Evolutionary conservation across 208 protist species (phyloP).

Genomic region (Tritrichomonas foetus): DNA sequence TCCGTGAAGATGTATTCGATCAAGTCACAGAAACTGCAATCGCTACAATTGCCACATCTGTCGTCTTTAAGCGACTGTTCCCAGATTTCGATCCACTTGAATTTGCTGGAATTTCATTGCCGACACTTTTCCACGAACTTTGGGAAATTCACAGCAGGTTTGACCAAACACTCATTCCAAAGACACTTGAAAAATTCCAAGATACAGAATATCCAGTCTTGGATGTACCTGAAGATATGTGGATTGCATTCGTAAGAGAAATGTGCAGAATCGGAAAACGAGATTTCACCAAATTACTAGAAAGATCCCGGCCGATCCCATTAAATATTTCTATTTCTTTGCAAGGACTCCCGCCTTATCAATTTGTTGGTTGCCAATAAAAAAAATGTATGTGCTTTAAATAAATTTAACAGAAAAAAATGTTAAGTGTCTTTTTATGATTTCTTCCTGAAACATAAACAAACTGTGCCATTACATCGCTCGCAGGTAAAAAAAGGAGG

Average conservation of each 20-base stretch:
- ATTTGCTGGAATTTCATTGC: neutral
- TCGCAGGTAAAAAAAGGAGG: too few relatives aligned
- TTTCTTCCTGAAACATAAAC: too few relatives aligned
- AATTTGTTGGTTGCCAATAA: too few relatives aligned
- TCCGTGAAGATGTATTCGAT: neutral
- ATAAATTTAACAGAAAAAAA: too few relatives aligned
- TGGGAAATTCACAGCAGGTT: neutral
- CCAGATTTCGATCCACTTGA: neutral
- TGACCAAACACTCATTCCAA: neutral
- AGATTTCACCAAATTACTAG: neutral
- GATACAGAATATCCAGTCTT: neutral
- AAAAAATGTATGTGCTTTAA: too few relatives aligned
- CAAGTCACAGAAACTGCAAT: neutral
- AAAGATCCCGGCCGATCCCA: neutral
- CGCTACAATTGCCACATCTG: neutral
- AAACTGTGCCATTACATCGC: too few relatives aligned
- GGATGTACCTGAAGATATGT: neutral
- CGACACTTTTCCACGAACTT: neutral
- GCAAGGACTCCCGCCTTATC: neutral
- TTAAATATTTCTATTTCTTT: neutral
- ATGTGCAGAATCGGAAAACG: neutral
- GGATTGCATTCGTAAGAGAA: constrained; percentile 17
- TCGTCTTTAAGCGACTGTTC: neutral
- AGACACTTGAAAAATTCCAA: neutral
- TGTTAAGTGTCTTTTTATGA: too few relatives aligned